Conservation (phyloP, 108 stramenopile species). For the Discostella pseudostelligera region DNA sequence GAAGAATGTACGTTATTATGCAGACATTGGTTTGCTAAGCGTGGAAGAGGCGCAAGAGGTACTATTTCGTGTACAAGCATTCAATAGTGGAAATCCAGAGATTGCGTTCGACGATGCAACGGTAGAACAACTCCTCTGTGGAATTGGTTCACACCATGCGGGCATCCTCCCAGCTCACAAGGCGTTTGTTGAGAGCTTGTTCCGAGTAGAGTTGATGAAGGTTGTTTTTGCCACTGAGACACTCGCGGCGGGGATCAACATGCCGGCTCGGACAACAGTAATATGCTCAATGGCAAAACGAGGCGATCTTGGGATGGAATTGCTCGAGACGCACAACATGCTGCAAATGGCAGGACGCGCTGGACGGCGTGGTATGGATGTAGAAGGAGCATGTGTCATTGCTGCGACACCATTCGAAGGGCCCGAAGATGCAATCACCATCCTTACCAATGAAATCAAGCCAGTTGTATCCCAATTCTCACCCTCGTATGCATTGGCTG, state of each 20-base stretch:
- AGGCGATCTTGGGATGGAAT: constrained; percentile 61
- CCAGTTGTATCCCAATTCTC: constrained; percentile 80
- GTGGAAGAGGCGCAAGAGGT: constrained; percentile 63
- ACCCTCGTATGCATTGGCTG: constrained; percentile 74
- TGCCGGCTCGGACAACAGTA: constrained; percentile 84
- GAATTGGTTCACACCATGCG: constrained; percentile 91
- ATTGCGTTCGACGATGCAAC: constrained; percentile 64
- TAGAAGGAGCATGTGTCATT: constrained; percentile 73
- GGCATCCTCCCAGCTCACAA: constrained; percentile 91
- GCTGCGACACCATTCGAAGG: constrained; percentile 78
- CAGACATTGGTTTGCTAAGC: constrained; percentile 65
- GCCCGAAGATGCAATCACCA: constrained; percentile 60
- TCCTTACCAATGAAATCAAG: constrained; percentile 72
- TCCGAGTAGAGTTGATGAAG: constrained; percentile 79
- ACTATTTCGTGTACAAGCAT: constrained; percentile 57
- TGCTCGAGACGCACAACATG: constrained; percentile 75
- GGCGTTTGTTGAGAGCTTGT: constrained; percentile 88
- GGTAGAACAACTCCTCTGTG: constrained; percentile 65
- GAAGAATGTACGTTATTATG: constrained; percentile 61
- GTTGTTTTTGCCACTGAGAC: constrained; percentile 95
- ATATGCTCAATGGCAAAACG: constrained; percentile 87
- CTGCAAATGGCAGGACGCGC: constrained; percentile 91
- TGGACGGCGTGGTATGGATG: constrained; percentile 80
- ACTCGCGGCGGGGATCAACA: constrained; percentile 92
- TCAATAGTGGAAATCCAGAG: constrained; percentile 76